These are phyloP conservation scores for Solanum etuberosum DNA, from an alignment of 257 asterid genomes.

Conservation along the genomic window DNA sequence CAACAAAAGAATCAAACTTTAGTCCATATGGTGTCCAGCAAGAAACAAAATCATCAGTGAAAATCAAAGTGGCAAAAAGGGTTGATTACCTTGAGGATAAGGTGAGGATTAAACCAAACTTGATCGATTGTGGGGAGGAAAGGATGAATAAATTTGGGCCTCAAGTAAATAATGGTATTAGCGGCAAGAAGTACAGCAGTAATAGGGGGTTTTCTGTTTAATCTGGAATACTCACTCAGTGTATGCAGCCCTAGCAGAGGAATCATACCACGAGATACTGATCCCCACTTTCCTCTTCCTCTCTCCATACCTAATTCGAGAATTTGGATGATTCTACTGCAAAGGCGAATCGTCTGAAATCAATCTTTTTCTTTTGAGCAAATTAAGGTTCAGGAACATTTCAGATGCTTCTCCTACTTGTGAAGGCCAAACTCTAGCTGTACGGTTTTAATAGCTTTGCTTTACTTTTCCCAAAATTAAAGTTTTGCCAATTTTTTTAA, in stretches of 20 bases:
- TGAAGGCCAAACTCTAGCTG: not conserved
- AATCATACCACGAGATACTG: slow-evolving; percentile 36
- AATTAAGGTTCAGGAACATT: not conserved
- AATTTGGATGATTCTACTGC: not conserved
- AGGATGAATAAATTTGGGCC: slow-evolving; percentile 39
- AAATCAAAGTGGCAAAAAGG: not conserved
- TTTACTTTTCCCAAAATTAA: not conserved
- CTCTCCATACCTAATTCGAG: slow-evolving; percentile 22
- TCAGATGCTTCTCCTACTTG: not conserved
- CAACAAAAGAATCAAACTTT: not conserved
- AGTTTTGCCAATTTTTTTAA: too few species aligned
- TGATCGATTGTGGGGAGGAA: slow-evolving; percentile 57
- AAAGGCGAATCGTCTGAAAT: not conserved
- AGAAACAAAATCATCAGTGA: not conserved
- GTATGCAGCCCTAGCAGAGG: slow-evolving; percentile 66
- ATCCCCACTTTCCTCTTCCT: slow-evolving; percentile 34
- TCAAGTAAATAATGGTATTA: slow-evolving; percentile 61
- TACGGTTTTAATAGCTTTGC: not conserved
- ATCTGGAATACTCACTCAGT: slow-evolving; percentile 49
- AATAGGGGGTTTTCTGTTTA: slow-evolving; percentile 70
- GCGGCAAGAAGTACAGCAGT: slow-evolving; percentile 78
- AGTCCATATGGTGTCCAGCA: not conserved
- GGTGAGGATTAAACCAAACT: slow-evolving; percentile 84
- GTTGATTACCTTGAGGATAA: slow-evolving; percentile 55
- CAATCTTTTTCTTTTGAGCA: not conserved